A percentile compares a stretch with the other conserved stretches of the same genome.
Conservation (phyloP, 2,329 filamentous ascomycete genomes). For the Diaporthe aspalathi region DNA sequence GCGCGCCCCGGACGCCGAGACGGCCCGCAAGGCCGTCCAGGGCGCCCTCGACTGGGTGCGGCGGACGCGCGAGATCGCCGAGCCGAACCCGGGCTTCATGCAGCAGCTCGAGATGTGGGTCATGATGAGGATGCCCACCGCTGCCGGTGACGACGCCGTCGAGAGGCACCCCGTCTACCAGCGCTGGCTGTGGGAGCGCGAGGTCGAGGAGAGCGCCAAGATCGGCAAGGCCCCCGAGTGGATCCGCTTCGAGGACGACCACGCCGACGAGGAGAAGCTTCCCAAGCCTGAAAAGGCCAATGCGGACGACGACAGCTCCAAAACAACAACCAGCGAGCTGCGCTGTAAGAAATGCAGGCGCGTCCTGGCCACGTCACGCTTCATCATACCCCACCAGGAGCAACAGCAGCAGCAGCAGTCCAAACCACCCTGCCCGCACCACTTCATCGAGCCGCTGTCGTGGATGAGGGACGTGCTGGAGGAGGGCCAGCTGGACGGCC, state of each 20-base stretch:
- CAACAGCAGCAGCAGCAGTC: slow-evolving; percentile 28
- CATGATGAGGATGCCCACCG: slow-evolving; percentile 82
- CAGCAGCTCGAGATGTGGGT: slow-evolving; percentile 88
- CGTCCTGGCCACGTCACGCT: slow-evolving; percentile 66
- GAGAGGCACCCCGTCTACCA: slow-evolving; percentile 82
- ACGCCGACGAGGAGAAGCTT: slow-evolving; percentile 57
- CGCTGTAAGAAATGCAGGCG: slow-evolving; percentile 93
- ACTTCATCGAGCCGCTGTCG: slow-evolving; percentile 90
- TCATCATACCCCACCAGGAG: slow-evolving; percentile 73
- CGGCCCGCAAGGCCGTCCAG: slow-evolving; percentile 61
- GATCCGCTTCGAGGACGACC: slow-evolving; percentile 84
- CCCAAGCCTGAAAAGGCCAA: slow-evolving; percentile 38
- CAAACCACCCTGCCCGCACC: slow-evolving; percentile 74
- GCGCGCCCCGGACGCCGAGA: slow-evolving; percentile 45
- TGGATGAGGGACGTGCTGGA: slow-evolving; percentile 94
- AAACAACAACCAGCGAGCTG: slow-evolving; percentile 61
- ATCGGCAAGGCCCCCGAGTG: slow-evolving; percentile 83
- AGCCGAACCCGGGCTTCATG: slow-evolving; percentile 94
- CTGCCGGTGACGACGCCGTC: slow-evolving; percentile 59
- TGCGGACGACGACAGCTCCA: slow-evolving; percentile 38
- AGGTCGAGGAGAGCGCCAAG: slow-evolving; percentile 69
- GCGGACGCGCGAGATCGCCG: slow-evolving; percentile 78
- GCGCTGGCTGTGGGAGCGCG: slow-evolving; percentile 70
- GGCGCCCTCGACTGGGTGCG: slow-evolving; percentile 76
- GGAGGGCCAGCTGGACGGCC: slow-evolving; percentile 83